These are phyloP conservation scores for Sclerotiophoma versabilis DNA, from an alignment of 2,329 filamentous ascomycete genomes.

Conservation along the genomic window DNA sequence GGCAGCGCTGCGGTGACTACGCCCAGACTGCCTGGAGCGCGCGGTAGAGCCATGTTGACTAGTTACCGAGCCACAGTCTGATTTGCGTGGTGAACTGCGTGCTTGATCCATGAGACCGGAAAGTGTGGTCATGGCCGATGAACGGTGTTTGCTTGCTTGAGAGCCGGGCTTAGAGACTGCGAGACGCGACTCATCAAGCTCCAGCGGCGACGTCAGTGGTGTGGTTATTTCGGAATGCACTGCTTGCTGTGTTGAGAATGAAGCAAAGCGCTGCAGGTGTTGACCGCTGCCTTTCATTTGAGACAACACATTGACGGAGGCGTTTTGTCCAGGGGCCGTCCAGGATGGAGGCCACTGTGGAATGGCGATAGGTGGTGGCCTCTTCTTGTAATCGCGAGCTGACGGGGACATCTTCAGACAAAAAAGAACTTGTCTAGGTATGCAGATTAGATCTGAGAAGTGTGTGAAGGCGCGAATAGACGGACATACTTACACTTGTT, in stretches of 20 bases:
- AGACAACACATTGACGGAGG: slow-evolving; percentile 22
- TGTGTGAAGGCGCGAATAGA: background rate
- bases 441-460: background rate
- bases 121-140: slow-evolving; percentile 29
- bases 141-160: slow-evolving; percentile 21
- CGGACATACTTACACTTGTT: background rate
- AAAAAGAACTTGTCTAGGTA: background rate
- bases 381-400: slow-evolving; percentile 29
- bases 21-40: slow-evolving; percentile 34
- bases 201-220: slow-evolving; percentile 21
- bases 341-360: slow-evolving; percentile 21
- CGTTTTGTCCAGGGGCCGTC: slow-evolving; percentile 23
- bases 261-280: slow-evolving; percentile 17
- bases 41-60: slow-evolving; percentile 29
- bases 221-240: slow-evolving; percentile 13
- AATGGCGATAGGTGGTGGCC: slow-evolving; percentile 36
- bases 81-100: slow-evolving; percentile 33
- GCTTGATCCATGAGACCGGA: slow-evolving; percentile 36
- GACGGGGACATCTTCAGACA: slow-evolving; percentile 26
- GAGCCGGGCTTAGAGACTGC: slow-evolving; percentile 22
- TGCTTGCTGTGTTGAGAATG: slow-evolving; percentile 14
- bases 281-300: slow-evolving; percentile 14
- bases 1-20: slow-evolving; percentile 24
- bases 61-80: slow-evolving; percentile 20
- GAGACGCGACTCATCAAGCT: slow-evolving; percentile 16